These are phyloP conservation scores for Stereocaulon alpinum DNA, from an alignment of 495 filamentous ascomycete genomes.

Conservation along the genomic window DNA sequence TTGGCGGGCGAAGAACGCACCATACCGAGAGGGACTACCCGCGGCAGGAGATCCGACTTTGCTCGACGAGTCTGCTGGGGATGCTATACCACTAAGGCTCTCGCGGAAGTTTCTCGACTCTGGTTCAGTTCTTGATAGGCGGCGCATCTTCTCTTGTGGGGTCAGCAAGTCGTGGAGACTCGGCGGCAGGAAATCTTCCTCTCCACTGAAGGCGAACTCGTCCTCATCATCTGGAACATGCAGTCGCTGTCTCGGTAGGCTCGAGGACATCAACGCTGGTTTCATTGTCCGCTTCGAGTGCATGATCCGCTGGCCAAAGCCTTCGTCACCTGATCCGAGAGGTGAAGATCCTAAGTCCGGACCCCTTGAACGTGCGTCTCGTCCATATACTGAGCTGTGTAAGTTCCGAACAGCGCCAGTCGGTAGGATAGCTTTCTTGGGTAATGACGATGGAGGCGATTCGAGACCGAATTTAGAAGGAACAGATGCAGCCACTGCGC, in stretches of 20 bases:
- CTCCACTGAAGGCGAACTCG: constrained; percentile 74
- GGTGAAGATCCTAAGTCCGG: constrained; percentile 55
- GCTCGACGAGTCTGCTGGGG: constrained; percentile 48
- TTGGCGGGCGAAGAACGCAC: constrained; percentile 66
- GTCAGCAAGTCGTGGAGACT: constrained; percentile 86
- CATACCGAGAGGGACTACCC: constrained; percentile 79
- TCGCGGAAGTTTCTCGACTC: constrained; percentile 51
- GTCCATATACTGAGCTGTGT: constrained; percentile 77
- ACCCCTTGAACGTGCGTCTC: constrained; percentile 43
- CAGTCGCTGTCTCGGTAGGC: constrained; percentile 54
- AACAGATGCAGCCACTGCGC: constrained; percentile 84
- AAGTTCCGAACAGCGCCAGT: constrained; percentile 69
- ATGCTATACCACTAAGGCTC: constrained; percentile 50
- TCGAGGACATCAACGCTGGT: constrained; percentile 67
- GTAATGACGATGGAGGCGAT: constrained; percentile 69
- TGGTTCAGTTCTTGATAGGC: constrained; percentile 63
- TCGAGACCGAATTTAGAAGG: constrained; percentile 88
- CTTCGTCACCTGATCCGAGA: constrained; percentile 42
- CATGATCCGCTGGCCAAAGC: constrained; percentile 62
- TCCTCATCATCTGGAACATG: constrained; percentile 60
- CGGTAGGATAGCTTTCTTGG: constrained; percentile 45
- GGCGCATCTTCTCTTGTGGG: constrained; percentile 74
- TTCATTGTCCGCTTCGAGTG: constrained; percentile 76
- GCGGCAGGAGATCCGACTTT: constrained; percentile 75
- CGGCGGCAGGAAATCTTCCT: constrained; percentile 85